Base-by-base conservation (phyloP, 108 stramenopile species). In the Cyclostephanos tholiformis region DNA sequence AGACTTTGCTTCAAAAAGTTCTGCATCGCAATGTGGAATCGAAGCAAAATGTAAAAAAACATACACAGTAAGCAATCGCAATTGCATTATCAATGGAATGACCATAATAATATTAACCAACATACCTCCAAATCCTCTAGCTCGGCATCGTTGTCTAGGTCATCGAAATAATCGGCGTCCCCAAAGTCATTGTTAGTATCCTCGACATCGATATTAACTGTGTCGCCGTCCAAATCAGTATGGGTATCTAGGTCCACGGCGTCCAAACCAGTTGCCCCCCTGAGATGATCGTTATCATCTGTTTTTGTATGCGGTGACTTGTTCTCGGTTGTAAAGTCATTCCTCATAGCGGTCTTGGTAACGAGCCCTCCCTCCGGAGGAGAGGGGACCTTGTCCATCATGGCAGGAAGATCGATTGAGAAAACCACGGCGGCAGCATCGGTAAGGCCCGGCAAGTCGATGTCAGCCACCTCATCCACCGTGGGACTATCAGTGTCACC, bases 91-190 rank as follows among this genome's bases (percentile, higher is more conserved):
- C 53, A 0, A 57, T 57, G 17, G 7, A 29, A 4, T 11, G 16
- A 57, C 56, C 27, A 26, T 29, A 25, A 6, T 20, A 53, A 53
- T 8, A 20, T 9, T 22, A 2, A 29, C 56, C 26, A 26, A 14
- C 56, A 29, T n/a, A 29, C 56, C 74, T 93, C 92, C 58, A 93
- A 73, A 83, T 94, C 90, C 41, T 85, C 89, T n/a, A 86, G 58
- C 25, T 89, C 86, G 19, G 53, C 83, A 67, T 89, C 85, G 67
- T 89, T 84, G 16, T 77, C 74, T 13, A 74, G 38, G 58, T 74
- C 65, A 62, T 87, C 84, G 26, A 82, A 66, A 70, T 77, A 77
- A 75, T 70, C 86, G 44, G 75, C 70, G 73, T 89, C 88, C 17
- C 64, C 86, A 23, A 79, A 78, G 36, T 41, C 72, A 63, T 53